Evolutionary conservation across 805 yeast genomes (phyloP).

Genomic region (Millerago galiae): DNA sequence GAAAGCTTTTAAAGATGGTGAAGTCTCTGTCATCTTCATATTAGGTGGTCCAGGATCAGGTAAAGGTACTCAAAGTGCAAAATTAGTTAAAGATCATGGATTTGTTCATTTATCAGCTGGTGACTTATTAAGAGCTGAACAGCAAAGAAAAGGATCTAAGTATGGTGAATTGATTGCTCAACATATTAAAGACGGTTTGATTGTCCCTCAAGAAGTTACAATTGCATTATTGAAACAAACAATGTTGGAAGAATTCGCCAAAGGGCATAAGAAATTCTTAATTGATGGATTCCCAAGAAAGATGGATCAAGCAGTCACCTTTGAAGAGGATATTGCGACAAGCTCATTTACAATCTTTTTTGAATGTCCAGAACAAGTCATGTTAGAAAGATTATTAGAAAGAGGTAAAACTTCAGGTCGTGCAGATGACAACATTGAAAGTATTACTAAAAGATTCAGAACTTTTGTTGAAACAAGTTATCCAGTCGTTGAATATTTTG

Average conservation of each 20-base stretch:
- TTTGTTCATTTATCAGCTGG: slow-evolving; percentile 96
- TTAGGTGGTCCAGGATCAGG: slow-evolving; percentile 98
- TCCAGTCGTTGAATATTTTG: slow-evolving; percentile 89
- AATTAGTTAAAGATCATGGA: slow-evolving; percentile 69
- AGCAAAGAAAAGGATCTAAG: slow-evolving; percentile 70
- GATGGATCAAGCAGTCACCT: slow-evolving; percentile 96
- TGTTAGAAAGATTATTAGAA: slow-evolving; percentile 78
- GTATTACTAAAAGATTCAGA: slow-evolving; percentile 82
- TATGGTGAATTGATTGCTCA: slow-evolving; percentile 81
- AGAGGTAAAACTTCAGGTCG: slow-evolving; percentile 96
- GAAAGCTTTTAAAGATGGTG: slow-evolving; percentile 50
- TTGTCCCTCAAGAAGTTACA: slow-evolving; percentile 92
- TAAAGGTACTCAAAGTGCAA: slow-evolving; percentile 93
- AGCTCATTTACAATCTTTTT: slow-evolving; percentile 68
- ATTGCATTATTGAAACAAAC: slow-evolving; percentile 78
- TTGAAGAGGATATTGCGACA: slow-evolving; percentile 71
- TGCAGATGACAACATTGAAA: slow-evolving; percentile 85
- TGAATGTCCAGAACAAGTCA: slow-evolving; percentile 75
- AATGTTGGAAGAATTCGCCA: slow-evolving; percentile 44
- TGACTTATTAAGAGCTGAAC: slow-evolving; percentile 90
- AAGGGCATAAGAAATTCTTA: slow-evolving; percentile 57
- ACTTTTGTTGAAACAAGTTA: slow-evolving; percentile 82
- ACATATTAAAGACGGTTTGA: slow-evolving; percentile 79
- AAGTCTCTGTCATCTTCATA: slow-evolving; percentile 79
- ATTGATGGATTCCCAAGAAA: slow-evolving; percentile 97